A percentile compares a stretch with the other conserved stretches of the same genome.
Evolutionary conservation across 2,329 filamentous ascomycete species (phyloP).

Genomic region (Dactylella cylindrospora): DNA sequence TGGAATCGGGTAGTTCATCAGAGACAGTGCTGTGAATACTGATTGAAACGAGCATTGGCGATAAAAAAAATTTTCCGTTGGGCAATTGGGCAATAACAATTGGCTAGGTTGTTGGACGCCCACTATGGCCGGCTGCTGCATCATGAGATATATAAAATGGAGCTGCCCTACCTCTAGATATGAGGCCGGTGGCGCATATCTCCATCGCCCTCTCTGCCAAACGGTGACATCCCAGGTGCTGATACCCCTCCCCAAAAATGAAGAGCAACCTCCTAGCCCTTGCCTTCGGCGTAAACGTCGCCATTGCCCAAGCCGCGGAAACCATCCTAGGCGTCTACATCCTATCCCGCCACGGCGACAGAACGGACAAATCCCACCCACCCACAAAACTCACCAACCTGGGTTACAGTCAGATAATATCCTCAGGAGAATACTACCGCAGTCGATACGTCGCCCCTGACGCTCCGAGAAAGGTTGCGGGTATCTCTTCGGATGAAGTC

Average conservation of each 20-base stretch:
- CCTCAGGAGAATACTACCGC: conserved; percentile 74
- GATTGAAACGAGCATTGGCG: not conserved
- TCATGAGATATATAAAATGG: not conserved
- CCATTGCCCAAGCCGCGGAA: conserved; percentile 56
- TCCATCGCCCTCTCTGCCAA: not conserved
- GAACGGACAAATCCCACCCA: conserved; percentile 74
- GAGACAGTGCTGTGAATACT: conserved; percentile 18
- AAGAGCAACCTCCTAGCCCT: conserved; percentile 29
- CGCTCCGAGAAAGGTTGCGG: conserved; percentile 61
- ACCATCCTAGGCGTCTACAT: conserved; percentile 79
- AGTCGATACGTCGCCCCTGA: conserved; percentile 68
- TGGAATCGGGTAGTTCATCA: conserved; percentile 9
- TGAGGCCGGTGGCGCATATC: too few relatives aligned
- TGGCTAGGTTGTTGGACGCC: not conserved
- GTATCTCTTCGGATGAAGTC: conserved; percentile 67
- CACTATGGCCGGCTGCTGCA: not conserved
- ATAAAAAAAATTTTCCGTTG: conserved; percentile 12
- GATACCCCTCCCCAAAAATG: conserved; percentile 2
- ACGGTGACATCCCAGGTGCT: not conserved
- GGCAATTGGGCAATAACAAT: conserved; percentile 3
- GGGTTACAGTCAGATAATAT: conserved; percentile 73
- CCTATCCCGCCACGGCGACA: conserved; percentile 87
- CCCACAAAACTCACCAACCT: conserved; percentile 75
- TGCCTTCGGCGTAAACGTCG: conserved; percentile 23
- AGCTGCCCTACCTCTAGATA: not conserved